Conservation (phyloP, 2,329 filamentous ascomycete species). For the Chrysoporthe cubensis region DNA sequence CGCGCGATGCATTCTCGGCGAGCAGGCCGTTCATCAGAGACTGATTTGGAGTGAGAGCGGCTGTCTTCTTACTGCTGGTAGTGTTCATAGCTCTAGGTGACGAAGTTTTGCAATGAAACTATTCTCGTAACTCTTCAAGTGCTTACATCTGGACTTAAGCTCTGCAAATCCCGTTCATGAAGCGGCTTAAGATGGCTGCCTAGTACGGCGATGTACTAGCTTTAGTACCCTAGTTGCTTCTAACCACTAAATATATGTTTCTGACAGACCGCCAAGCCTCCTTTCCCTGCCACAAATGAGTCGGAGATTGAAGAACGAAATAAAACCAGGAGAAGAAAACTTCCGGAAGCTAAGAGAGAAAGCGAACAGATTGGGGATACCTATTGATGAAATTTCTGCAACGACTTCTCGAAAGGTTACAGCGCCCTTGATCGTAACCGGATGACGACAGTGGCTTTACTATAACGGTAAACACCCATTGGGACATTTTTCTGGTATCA, state of each 20-base stretch:
- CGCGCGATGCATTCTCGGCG: neutral
- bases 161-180: no score
- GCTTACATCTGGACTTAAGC: neutral
- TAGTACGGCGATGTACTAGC: no score
- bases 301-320: neutral
- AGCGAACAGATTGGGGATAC: neutral
- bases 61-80: neutral
- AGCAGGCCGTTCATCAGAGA: neutral
- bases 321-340: neutral
- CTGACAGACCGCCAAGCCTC: no score
- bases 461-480: neutral
- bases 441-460: neutral
- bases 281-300: neutral
- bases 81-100: neutral
- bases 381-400: neutral
- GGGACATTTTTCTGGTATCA: neutral
- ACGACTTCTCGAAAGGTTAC: neutral
- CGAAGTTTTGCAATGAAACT: neutral
- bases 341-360: neutral
- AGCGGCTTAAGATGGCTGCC: no score
- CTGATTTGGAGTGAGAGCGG: neutral
- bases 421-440: neutral
- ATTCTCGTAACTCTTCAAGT: neutral
- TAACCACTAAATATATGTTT: neutral
- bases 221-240: no score